A percentile compares a stretch with the other conserved stretches of the same genome.
Conservation (phyloP, 495 filamentous ascomycete genomes). For the Parachaetomium inaequale region DNA sequence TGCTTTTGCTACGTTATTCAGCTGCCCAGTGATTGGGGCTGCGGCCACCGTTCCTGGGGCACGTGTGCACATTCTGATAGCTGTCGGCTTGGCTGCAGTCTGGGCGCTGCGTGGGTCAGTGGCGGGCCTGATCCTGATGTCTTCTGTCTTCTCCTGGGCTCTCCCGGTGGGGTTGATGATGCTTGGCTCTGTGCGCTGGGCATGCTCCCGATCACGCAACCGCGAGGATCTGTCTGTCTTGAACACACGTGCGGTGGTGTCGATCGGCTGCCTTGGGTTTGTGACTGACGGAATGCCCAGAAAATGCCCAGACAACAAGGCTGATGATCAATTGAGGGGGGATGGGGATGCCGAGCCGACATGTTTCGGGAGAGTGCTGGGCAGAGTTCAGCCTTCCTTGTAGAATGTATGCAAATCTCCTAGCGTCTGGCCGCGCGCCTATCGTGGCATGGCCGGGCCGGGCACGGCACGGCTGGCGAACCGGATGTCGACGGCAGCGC, state of each 20-base stretch:
- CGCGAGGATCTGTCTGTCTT: not conserved
- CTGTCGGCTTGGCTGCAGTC: constrained; percentile 1
- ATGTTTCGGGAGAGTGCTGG: not conserved
- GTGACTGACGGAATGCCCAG: not conserved
- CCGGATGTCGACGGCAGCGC: constrained; percentile 4
- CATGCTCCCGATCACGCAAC: constrained; percentile 7
- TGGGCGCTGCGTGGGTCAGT: not conserved
- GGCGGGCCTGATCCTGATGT: not conserved
- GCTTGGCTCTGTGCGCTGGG: not conserved
- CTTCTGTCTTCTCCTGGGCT: no score
- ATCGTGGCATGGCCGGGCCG: not conserved
- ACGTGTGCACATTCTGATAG: constrained; percentile 1
- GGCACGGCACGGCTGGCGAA: constrained; percentile 3
- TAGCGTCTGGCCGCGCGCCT: not conserved
- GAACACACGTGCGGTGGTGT: not conserved
- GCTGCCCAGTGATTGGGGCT: no score
- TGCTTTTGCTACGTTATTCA: no score
- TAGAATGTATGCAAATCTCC: not conserved
- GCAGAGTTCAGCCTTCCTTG: not conserved
- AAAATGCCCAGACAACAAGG: not conserved
- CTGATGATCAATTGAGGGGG: not conserved
- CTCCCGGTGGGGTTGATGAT: not conserved
- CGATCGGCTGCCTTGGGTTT: not conserved
- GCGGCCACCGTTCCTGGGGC: not conserved
- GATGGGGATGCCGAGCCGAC: not conserved